Percentiles rank a stretch among this genome's conserved stretches.
phyloP scores from a whole-genome alignment of 352 stramenopile species.

The Phytophthora tubulina region DNA sequence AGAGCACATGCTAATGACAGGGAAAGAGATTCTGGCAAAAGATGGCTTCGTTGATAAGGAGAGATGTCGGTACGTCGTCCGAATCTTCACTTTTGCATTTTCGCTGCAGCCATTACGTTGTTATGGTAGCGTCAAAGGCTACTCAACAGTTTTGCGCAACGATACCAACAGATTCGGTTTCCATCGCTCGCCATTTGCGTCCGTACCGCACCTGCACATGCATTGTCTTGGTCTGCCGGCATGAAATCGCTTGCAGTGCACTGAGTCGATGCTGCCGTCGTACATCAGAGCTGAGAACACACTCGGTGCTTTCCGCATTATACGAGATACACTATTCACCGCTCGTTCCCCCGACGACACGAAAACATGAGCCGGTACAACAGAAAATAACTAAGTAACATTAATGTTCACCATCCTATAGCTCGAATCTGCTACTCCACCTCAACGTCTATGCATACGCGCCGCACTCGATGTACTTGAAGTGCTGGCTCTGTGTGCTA shows the following conservation, averaged over 20 bases:
- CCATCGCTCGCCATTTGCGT: conserved; percentile 75
- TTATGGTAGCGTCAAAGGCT: not conserved
- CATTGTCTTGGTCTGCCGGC: conserved; percentile 70
- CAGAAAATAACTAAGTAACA: conserved; percentile 39
- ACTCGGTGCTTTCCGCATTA: conserved; percentile 38
- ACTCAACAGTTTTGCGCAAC: not conserved
- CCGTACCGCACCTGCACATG: conserved; percentile 76
- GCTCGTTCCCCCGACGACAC: conserved; percentile 19
- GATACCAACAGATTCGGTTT: conserved; percentile 63
- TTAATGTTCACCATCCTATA: conserved; percentile 7
- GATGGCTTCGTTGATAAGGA: conserved; percentile 47
- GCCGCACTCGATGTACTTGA: conserved; percentile 90
- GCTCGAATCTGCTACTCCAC: not conserved
- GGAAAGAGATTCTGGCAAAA: conserved; percentile 55
- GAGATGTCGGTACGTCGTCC: conserved; percentile 44
- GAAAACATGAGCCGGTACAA: conserved; percentile 15
- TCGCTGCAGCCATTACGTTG: not conserved
- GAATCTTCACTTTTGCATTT: not conserved
- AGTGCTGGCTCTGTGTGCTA: conserved; percentile 81
- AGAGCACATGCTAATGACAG: conserved; percentile 65
- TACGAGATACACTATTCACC: conserved; percentile 28
- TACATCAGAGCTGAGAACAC: conserved; percentile 68
- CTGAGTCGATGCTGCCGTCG: conserved; percentile 58
- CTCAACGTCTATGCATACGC: conserved; percentile 55
- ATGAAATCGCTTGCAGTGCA: conserved; percentile 76